Conservation (phyloP, 768 basidiomycete species). For the Leccinum ochraceum region DNA sequence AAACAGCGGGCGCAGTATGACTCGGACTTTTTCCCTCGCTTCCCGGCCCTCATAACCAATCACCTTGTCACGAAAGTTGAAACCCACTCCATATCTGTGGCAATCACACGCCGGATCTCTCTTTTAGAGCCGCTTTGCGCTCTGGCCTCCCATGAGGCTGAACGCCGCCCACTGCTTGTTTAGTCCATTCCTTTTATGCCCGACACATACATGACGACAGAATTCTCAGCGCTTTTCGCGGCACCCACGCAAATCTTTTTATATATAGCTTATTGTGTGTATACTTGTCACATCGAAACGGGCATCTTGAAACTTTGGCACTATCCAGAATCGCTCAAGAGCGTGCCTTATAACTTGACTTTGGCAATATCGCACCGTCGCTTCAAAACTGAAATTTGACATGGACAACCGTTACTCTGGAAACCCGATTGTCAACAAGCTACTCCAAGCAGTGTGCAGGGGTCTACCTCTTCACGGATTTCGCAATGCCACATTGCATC, state of each 20-base stretch:
- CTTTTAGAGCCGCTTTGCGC: neutral
- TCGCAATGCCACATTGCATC: neutral
- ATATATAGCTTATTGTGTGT: neutral
- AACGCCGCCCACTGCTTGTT: neutral
- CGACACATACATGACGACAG: neutral
- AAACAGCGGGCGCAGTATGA: neutral
- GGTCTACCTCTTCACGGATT: neutral
- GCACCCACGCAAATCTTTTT: neutral
- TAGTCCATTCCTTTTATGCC: neutral
- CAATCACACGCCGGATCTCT: neutral
- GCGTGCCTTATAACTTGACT: neutral
- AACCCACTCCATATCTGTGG: neutral
- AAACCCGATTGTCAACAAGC: neutral
- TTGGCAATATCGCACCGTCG: slow-evolving; percentile 6
- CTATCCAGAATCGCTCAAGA: neutral
- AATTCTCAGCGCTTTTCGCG: slow-evolving; percentile 8
- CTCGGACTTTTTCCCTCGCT: slow-evolving; percentile 9
- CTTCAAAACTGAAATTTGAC: neutral
- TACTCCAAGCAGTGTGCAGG: neutral
- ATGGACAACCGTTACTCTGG: neutral
- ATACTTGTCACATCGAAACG: neutral
- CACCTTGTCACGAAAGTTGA: slow-evolving; percentile 2
- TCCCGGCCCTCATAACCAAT: slow-evolving; percentile 8
- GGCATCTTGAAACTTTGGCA: neutral
- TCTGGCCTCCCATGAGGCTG: neutral